Conservation (phyloP, 106 monocot species). For the Alisma plantagoaquatica region DNA sequence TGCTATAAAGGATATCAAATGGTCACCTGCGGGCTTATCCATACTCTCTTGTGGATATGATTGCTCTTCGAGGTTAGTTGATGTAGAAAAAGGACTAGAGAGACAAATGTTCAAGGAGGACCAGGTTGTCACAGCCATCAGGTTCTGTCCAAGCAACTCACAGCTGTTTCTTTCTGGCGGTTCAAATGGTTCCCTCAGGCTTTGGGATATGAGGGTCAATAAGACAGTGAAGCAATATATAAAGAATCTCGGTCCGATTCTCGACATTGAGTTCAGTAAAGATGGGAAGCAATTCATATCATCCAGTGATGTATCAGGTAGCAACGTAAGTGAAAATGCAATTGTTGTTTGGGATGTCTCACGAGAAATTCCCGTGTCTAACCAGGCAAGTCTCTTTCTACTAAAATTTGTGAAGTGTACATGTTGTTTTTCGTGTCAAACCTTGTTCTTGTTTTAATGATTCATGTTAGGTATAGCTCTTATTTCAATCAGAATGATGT, state of each 20-base stretch:
- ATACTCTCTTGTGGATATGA: conserved; percentile 93
- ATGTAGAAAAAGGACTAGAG: conserved; percentile 74
- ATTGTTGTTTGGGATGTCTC: conserved; percentile 86
- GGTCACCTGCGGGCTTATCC: conserved; percentile 54
- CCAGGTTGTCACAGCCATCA: conserved; percentile 60
- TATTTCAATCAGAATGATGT: too few relatives aligned
- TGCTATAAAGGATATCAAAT: conserved; percentile 81
- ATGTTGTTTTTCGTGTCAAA: too few relatives aligned
- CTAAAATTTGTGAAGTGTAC: too few relatives aligned
- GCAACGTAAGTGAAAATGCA: conserved; percentile 72
- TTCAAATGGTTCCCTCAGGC: conserved; percentile 55
- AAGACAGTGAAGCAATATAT: conserved; percentile 44
- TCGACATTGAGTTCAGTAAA: conserved; percentile 79
- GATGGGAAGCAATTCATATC: conserved; percentile 76
- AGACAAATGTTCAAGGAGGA: conserved; percentile 55
- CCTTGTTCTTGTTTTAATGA: too few relatives aligned
- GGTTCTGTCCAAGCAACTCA: conserved; percentile 54
- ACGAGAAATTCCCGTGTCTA: conserved; percentile 77
- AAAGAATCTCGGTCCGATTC: conserved; percentile 58
- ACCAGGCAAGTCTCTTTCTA: too few relatives aligned
- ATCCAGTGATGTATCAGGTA: conserved; percentile 75
- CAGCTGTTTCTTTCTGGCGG: conserved; percentile 84
- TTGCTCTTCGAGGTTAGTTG: conserved; percentile 55
- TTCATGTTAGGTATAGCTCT: too few relatives aligned
- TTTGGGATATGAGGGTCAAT: conserved; percentile 72